Percentiles rank a stretch among this genome's conserved stretches.
These are phyloP conservation scores for Zygoascus biomembranicola DNA, from an alignment of 805 yeast species.

Conservation along the genomic window DNA sequence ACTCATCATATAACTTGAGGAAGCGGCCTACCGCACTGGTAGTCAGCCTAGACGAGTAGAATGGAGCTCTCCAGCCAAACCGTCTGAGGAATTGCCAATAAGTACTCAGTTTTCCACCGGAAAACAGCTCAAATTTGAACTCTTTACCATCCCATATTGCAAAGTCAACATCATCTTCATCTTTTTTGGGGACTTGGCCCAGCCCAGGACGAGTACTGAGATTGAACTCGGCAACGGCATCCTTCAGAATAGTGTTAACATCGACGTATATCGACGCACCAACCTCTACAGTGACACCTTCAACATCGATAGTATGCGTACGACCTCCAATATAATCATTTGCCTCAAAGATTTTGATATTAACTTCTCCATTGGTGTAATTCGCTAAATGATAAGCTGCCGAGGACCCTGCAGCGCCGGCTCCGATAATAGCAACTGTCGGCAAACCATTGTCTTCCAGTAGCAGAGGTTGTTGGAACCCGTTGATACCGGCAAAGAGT, in stretches of 20 bases:
- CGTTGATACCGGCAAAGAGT: not conserved
- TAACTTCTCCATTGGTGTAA: slow-evolving; percentile 26
- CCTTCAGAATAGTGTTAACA: slow-evolving; percentile 32
- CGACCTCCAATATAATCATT: slow-evolving; percentile 39
- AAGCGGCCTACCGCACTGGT: slow-evolving; percentile 24
- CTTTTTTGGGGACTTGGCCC: not conserved
- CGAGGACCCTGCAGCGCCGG: slow-evolving; percentile 45
- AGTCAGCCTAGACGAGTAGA: slow-evolving; percentile 19
- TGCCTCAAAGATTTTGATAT: slow-evolving; percentile 37
- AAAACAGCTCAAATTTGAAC: not conserved
- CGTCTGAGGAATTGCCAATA: slow-evolving; percentile 12
- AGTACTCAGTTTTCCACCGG: not conserved
- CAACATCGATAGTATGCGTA: slow-evolving; percentile 31
- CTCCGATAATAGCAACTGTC: slow-evolving; percentile 38
- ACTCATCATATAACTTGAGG: slow-evolving; percentile 25
- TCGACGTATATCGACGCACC: slow-evolving; percentile 41
- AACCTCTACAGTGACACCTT: slow-evolving; percentile 31
- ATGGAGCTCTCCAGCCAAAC: slow-evolving; percentile 17
- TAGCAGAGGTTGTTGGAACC: not conserved
- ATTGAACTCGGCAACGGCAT: slow-evolving; percentile 33
- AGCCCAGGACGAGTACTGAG: slow-evolving; percentile 17
- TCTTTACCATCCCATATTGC: not conserved
- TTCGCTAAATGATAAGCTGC: slow-evolving; percentile 39
- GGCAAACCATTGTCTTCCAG: not conserved
- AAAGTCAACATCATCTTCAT: not conserved